Base-by-base conservation (phyloP, 1,284 basidiomycete species). In the Schizophyllum commune region DNA sequence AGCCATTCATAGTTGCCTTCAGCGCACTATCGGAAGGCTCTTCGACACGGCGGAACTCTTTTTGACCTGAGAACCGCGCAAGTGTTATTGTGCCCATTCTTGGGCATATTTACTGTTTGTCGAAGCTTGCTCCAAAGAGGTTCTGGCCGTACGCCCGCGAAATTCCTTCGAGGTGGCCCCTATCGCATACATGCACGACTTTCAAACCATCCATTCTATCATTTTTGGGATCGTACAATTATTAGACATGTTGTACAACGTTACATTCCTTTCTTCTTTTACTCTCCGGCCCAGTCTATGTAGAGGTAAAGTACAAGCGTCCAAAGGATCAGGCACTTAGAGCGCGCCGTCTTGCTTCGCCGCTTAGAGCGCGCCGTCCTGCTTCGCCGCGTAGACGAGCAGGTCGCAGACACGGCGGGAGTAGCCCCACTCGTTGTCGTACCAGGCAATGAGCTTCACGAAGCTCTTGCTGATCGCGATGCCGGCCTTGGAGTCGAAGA, bases 341-440 rank as follows among this genome's bases (percentile, higher is more conserved):
- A n/a, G n/a, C n/a, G n/a, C n/a, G n/a, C 39, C 39, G 8, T 47
- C 39, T 8, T 47, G 39, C 39, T 47, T 82, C 66, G 96, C 93
- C 68, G 88, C 88, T 79, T 80, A 93, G 67, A 86, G n/a, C n/a
- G n/a, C n/a, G n/a, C 39, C 39, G 8, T 47, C 39, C 39, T 47
- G 39, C 39, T 47, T 82, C 66, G 96, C 93, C 68, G 88, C 88
- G 79, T 80, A 93, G 67, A 86, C 80, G 72, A 98, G 79, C 65
- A 98, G 85, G 79, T 98, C 96, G 75, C 90, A 88, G 64, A 98
- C 95, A 74, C 96, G 90, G 75, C 83, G 88, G 61, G 94, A 97
- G 89, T 98, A 98, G 58, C 94, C 93, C 91, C 91, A 95, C 79
- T 95, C 92, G 77, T 94, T 94, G 81, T 98, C 95, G 83, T 96